Base-by-base conservation (phyloP, 768 basidiomycete genomes). In the Holtermanniella nyarrowii region DNA sequence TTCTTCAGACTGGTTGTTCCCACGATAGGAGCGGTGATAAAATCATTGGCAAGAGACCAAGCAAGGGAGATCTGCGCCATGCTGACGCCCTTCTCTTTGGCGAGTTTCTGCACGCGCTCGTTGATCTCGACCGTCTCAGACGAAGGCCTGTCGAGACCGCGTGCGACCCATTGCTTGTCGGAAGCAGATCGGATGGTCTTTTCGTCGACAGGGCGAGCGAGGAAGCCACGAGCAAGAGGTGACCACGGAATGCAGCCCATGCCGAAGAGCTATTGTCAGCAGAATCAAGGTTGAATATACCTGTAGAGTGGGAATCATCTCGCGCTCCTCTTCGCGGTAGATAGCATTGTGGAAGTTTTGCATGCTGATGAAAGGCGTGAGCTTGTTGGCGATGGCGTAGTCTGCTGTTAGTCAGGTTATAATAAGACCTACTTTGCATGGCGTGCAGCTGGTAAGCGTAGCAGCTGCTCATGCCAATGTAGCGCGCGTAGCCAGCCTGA, bases 291-390 rank as follows among this genome's bases (percentile, higher is more conserved):
- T 7, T 16, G 10, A 7, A 37, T 16, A 16, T 16, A 37, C 31
- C 10, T 37, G 54, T 27, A 60, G 46, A 46, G 56, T 59, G 0
- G 69, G 69, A 56, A 71, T 61, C 69, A 69, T 71, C 57, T 71
- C 69, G n/a, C 69, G 26, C 46, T 71, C 81, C 60, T 84, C 82
- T 62, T 84, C 82, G 14, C 82, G 73, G 58, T 84, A 83, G 12
- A 80, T 60, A 7, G 81, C 66, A 53, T 72, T 79, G 63, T 83
- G 78, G 52, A 80, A 79, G 59, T 83, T 83, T 65, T 83, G 82
- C 81, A 83, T 81, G 0, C 79, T 79, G 61, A 83, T 80, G 69
- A 84, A 83, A 53, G 72, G 76, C 3, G 79, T 79, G 73, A 78
- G 78, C 2, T 74, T 74, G 63, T 83, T 78, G 37, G 74, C 65